A percentile compares a stretch with the other conserved stretches of the same genome.
Conservation (phyloP, 345 rosid species). For the Ceriops zippeliana region DNA sequence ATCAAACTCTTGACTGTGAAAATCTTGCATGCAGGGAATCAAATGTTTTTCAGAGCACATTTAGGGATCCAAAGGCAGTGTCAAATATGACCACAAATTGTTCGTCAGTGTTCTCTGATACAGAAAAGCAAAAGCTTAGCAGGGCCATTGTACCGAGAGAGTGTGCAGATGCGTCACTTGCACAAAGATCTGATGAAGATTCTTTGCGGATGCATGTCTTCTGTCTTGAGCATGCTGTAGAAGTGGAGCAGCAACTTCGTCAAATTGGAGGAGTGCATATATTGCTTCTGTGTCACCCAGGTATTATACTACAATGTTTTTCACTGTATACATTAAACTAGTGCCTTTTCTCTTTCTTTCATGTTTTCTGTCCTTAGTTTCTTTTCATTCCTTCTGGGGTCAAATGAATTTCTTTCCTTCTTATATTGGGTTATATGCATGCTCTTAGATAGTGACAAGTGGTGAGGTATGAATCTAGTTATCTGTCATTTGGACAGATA, state of each 20-base stretch:
- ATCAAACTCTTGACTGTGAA: conserved; percentile 35
- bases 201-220: conserved; percentile 82
- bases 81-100: conserved; percentile 31
- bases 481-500: too few species aligned
- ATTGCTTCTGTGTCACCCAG: conserved; percentile 89
- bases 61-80: conserved; percentile 18
- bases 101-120: conserved; percentile 23
- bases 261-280: conserved; percentile 76
- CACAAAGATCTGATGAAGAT: conserved; percentile 60
- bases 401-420: too few species aligned
- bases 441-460: too few species aligned
- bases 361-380: too few species aligned
- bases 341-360: background rate
- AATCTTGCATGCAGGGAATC: conserved; percentile 28
- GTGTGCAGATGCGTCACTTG: conserved; percentile 32
- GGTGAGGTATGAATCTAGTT: too few species aligned
- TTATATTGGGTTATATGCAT: too few species aligned
- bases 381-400: too few species aligned
- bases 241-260: conserved; percentile 76
- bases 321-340: background rate
- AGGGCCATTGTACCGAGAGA: conserved; percentile 23
- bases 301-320: conserved; percentile 25
- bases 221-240: conserved; percentile 97
- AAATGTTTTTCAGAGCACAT: conserved; percentile 26
- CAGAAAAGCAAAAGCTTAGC: conserved; percentile 31